phyloP scores from a whole-genome alignment of 2,329 filamentous ascomycete species.

The Blastomyces parvus region DNA sequence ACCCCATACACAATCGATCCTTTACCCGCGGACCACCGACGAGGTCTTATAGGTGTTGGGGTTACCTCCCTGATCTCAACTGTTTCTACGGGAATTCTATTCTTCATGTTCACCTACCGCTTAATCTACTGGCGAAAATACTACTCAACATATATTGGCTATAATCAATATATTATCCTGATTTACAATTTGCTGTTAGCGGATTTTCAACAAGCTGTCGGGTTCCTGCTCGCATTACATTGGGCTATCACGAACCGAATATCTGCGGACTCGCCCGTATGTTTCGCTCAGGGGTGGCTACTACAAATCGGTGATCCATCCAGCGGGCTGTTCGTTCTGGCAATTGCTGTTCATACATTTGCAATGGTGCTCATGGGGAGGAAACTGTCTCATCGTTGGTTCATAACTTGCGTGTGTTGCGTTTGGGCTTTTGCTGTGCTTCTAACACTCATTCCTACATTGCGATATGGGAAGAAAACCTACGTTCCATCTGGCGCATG shows the following conservation, averaged over 20 bases:
- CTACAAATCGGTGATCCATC: slow-evolving; percentile 45
- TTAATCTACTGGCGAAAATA: slow-evolving; percentile 43
- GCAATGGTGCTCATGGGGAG: slow-evolving; percentile 40
- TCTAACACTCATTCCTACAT: slow-evolving; percentile 41
- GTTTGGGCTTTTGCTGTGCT: slow-evolving; percentile 41
- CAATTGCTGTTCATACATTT: slow-evolving; percentile 48
- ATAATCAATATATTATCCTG: slow-evolving; percentile 47
- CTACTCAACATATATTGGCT: slow-evolving; percentile 42
- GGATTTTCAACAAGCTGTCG: slow-evolving; percentile 45
- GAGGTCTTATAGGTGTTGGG: slow-evolving; percentile 40
- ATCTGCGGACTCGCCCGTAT: slow-evolving; percentile 35
- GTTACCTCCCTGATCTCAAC: slow-evolving; percentile 41
- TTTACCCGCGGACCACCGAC: slow-evolving; percentile 26
- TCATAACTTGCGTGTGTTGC: slow-evolving; percentile 35
- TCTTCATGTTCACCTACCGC: slow-evolving; percentile 43
- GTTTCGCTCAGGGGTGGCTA: slow-evolving; percentile 44
- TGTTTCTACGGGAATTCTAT: slow-evolving; percentile 35
- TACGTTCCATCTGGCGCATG: slow-evolving; percentile 44
- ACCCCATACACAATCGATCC: slow-evolving; percentile 24
- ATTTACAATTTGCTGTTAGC: slow-evolving; percentile 46
- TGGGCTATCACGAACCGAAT: slow-evolving; percentile 41
- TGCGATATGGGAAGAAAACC: slow-evolving; percentile 33
- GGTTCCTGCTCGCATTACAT: slow-evolving; percentile 41
- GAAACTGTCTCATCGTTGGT: slow-evolving; percentile 38
- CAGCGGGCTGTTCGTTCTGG: slow-evolving; percentile 45